phyloP scores from a whole-genome alignment of 257 asterid genomes.

The Fraxinus cuspidata region DNA sequence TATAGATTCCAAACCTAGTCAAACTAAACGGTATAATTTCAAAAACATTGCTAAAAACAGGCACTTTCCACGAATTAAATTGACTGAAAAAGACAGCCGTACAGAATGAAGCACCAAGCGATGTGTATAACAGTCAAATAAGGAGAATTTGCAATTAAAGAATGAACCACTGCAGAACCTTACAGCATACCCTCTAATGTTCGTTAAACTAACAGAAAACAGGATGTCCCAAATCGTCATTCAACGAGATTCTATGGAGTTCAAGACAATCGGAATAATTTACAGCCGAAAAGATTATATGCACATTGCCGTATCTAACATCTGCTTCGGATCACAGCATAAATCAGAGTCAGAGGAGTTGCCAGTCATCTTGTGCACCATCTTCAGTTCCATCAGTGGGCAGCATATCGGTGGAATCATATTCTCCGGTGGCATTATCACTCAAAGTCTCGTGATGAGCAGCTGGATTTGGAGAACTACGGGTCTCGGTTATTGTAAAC shows the following conservation, averaged over 20 bases:
- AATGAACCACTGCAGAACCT: background rate
- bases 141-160: background rate
- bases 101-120: background rate
- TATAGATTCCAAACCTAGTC: no score
- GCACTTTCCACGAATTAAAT: background rate
- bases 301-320: background rate
- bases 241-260: background rate
- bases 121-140: background rate
- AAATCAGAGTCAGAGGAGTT: constrained; percentile 38
- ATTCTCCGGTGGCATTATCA: constrained; percentile 14
- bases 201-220: background rate
- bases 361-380: constrained; percentile 49
- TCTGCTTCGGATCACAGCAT: background rate
- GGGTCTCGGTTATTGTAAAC: constrained; percentile 42
- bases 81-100: background rate
- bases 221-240: background rate
- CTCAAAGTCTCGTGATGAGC: constrained; percentile 16
- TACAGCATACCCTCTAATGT: background rate
- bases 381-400: constrained; percentile 26
- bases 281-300: background rate
- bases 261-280: background rate
- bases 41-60: background rate
- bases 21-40: no score
- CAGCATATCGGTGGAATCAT: constrained; percentile 25
- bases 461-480: constrained; percentile 19